Base-by-base conservation (phyloP, 129 eudicot species). In the Chrysanthemum lavandulifolium region DNA sequence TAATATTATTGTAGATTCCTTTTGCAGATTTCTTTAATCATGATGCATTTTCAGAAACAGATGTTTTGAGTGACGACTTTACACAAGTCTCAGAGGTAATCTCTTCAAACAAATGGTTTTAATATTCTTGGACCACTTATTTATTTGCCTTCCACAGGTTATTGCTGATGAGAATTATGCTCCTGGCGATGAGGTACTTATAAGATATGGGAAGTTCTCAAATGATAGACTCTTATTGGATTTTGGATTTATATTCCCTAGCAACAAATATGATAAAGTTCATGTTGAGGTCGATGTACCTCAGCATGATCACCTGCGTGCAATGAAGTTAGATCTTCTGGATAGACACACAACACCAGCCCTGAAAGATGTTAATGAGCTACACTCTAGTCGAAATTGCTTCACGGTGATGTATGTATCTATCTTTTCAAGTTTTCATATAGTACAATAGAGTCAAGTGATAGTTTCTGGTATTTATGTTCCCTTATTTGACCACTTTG, bases 11-110 rank as follows among this genome's bases (percentile, higher is more conserved):
- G 55, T 74, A 89, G 96, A 89, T 89, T 78, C 97, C 97, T 36
- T 92, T 92, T 80, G 96, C 96, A 81, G 96, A 89, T 82, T 92
- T 92, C 67, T 77, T 86, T 59, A 92, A 92, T 79, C 96, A 89
- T 80, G 89, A 89, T 81, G 85, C 91, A 27, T 71, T 52, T 79
- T 86, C 97, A 5, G 87, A 84, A 80, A 57, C 97, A 31, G 81
- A 75, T 78, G 91, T 86, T 56, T 57, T 84, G 65, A 76, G 78
- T 45, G 89, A 86, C 48, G 91, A 88, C 71, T 60, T 72, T 59
- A 68, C 80, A 67, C 82, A 78, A 74, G 67, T 79, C 49, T 86
- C 97, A 0, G 97, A 89, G 93, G 96, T 88, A 73, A 59, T 66
- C 72, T 31, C 18, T 54, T 72, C 69, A 56, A 12, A 68, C 58